Evolutionary conservation across 495 filamentous ascomycete species (phyloP).

Genomic region (Trichocladium uniseriatum): DNA sequence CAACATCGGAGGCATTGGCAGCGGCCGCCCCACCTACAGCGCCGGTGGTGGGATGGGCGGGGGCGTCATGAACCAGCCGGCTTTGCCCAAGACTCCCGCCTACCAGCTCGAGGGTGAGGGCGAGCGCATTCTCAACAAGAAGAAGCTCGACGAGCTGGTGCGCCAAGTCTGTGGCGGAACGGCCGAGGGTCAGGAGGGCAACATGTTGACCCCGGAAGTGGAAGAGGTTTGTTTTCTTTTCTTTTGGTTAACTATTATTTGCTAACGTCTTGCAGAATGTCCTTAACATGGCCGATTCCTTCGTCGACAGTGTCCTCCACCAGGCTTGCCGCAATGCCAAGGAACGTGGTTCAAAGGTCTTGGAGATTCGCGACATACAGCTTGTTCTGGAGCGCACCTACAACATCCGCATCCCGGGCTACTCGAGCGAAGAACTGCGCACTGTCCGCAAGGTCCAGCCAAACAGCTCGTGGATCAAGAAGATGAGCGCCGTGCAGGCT

Average conservation of each 20-base stretch:
- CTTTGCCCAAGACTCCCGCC: conserved; percentile 65
- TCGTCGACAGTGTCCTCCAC: conserved; percentile 82
- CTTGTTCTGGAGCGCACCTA: conserved; percentile 92
- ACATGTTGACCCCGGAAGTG: conserved; percentile 73
- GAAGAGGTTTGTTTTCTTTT: conserved; percentile 62
- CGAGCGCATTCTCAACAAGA: conserved; percentile 83
- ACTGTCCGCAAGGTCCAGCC: conserved; percentile 90
- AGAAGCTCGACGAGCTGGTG: conserved; percentile 91
- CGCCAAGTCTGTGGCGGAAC: conserved; percentile 81
- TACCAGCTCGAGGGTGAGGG: conserved; percentile 83
- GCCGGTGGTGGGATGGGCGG: conserved; percentile 62
- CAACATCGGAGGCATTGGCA: conserved; percentile 44
- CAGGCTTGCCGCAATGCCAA: conserved; percentile 86
- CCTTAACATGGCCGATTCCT: conserved; percentile 84
- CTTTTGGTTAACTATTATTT: neutral
- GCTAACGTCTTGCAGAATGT: conserved; percentile 50
- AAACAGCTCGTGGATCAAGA: conserved; percentile 76
- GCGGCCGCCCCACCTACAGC: conserved; percentile 64
- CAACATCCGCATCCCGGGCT: conserved; percentile 95
- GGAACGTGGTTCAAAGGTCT: conserved; percentile 72
- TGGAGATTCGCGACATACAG: conserved; percentile 91
- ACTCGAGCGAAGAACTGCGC: conserved; percentile 84
- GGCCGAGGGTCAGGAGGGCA: conserved; percentile 56
- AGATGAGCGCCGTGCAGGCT: conserved; percentile 92
- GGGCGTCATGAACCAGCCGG: conserved; percentile 79